These are phyloP conservation scores for Candida ipomoeae DNA, from an alignment of 805 yeast species.

Conservation along the genomic window DNA sequence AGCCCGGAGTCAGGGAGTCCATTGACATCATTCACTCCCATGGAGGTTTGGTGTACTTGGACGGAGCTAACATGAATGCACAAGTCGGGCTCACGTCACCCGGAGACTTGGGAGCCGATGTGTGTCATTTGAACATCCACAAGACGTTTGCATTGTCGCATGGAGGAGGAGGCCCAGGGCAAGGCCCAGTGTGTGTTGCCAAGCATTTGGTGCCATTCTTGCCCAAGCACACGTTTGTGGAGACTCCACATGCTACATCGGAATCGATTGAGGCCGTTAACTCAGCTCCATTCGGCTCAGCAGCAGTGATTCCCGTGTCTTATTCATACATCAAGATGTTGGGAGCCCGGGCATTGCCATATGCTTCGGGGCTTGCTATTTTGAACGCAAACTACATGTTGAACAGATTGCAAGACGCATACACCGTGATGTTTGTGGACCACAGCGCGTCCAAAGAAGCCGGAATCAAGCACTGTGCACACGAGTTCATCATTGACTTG, in stretches of 20 bases:
- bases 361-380: constrained; percentile 85
- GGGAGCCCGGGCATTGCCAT: constrained; percentile 81
- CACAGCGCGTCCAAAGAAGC: constrained; percentile 35
- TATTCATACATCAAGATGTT: constrained; percentile 93
- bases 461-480: constrained; percentile 79
- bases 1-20: constrained; percentile 83
- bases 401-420: constrained; percentile 65
- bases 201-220: constrained; percentile 73
- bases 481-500: constrained; percentile 90
- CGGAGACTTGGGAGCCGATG: constrained; percentile 97
- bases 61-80: constrained; percentile 99
- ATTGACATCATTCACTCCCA: constrained; percentile 76
- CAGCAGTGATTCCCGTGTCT: constrained; percentile 87
- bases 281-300: constrained; percentile 95
- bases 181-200: constrained; percentile 95
- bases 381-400: constrained; percentile 96
- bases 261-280: constrained; percentile 71
- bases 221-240: constrained; percentile 69
- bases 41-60: constrained; percentile 96
- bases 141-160: constrained; percentile 97
- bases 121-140: constrained; percentile 93
- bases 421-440: constrained; percentile 71
- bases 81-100: constrained; percentile 97
- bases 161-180: constrained; percentile 99
- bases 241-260: constrained; percentile 45